Percentiles rank a stretch among this genome's conserved stretches.
Evolutionary conservation across 2,329 filamentous ascomycete species (phyloP).

Genomic region (Raffaelea deltoideospora): DNA sequence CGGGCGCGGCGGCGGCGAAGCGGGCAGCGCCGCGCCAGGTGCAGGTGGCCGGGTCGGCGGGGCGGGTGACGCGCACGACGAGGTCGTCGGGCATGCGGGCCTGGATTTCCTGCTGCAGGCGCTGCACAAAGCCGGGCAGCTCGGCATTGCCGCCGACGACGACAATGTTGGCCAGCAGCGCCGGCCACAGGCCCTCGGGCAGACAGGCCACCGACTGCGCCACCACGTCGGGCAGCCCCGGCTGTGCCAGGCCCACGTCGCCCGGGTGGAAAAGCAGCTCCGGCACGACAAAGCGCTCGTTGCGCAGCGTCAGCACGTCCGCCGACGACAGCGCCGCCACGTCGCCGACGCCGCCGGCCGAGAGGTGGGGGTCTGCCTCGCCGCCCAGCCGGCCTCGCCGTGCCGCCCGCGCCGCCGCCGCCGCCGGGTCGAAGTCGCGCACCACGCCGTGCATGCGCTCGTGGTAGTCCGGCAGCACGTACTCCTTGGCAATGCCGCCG

Average conservation of each 20-base stretch:
- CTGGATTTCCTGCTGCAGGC: slow-evolving; percentile 62
- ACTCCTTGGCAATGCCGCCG: slow-evolving; percentile 65
- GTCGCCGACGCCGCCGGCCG: too few relatives aligned
- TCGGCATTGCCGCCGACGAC: slow-evolving; percentile 77
- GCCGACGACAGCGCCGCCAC: slow-evolving; percentile 33
- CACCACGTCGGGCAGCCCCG: slow-evolving; percentile 69
- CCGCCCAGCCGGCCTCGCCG: too few relatives aligned
- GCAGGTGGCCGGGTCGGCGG: slow-evolving; percentile 58
- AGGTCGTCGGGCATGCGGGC: slow-evolving; percentile 62
- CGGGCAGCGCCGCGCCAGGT: slow-evolving; percentile 78
- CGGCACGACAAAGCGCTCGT: slow-evolving; percentile 81
- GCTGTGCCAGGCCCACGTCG: slow-evolving; percentile 68
- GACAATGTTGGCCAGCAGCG: slow-evolving; percentile 71
- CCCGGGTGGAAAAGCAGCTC: slow-evolving; percentile 78
- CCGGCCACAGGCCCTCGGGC: slow-evolving; percentile 72
- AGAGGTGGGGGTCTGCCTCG: too few relatives aligned
- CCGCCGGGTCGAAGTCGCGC: slow-evolving; percentile 59
- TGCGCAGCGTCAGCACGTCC: slow-evolving; percentile 73
- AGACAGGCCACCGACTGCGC: slow-evolving; percentile 61
- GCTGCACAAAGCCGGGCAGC: slow-evolving; percentile 66
- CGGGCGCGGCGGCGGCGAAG: slow-evolving; percentile 52
- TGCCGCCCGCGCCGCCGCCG: slow-evolving; percentile 25
- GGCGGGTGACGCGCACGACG: slow-evolving; percentile 55
- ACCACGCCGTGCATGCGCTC: slow-evolving; percentile 48
- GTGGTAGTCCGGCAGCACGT: slow-evolving; percentile 74